Evolutionary conservation across 371 early-diverging fungal genomes (phyloP).

Genomic region (Rhizomucor miehei): DNA sequence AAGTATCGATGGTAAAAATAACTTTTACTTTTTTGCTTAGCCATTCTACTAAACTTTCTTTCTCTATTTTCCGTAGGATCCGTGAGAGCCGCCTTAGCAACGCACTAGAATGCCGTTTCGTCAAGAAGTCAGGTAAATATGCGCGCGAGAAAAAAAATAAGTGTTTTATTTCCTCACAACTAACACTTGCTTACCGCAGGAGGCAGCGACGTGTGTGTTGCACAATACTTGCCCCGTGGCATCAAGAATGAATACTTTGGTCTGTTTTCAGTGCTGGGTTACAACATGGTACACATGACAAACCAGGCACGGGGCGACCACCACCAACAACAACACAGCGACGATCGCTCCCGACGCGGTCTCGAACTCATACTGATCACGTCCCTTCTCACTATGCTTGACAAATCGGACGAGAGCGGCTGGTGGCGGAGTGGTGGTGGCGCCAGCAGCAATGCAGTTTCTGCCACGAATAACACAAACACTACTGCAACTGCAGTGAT

Average conservation of each 20-base stretch:
- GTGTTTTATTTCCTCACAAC: background rate
- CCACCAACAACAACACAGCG: background rate
- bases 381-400: constrained; percentile 39
- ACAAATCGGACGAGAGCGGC: constrained; percentile 34
- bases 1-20: constrained; percentile 34
- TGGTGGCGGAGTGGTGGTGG: constrained; percentile 9
- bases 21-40: background rate
- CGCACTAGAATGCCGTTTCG: constrained; percentile 33
- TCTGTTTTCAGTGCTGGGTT: constrained; percentile 32
- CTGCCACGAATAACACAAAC: constrained; percentile 2
- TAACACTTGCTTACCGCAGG: background rate
- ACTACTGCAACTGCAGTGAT: background rate
- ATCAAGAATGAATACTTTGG: constrained; percentile 47
- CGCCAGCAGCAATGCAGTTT: too few species aligned
- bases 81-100: constrained; percentile 35
- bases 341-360: constrained; percentile 19
- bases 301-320: too few species aligned
- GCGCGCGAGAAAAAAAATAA: background rate
- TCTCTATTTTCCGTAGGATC: constrained; percentile 27
- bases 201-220: constrained; percentile 40
- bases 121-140: constrained; percentile 27
- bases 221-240: constrained; percentile 39
- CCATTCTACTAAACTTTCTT: background rate
- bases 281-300: constrained; percentile 25
- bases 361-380: constrained; percentile 29